These are phyloP conservation scores for Tilletia caries DNA, from an alignment of 1,284 basidiomycete species.

Conservation along the genomic window DNA sequence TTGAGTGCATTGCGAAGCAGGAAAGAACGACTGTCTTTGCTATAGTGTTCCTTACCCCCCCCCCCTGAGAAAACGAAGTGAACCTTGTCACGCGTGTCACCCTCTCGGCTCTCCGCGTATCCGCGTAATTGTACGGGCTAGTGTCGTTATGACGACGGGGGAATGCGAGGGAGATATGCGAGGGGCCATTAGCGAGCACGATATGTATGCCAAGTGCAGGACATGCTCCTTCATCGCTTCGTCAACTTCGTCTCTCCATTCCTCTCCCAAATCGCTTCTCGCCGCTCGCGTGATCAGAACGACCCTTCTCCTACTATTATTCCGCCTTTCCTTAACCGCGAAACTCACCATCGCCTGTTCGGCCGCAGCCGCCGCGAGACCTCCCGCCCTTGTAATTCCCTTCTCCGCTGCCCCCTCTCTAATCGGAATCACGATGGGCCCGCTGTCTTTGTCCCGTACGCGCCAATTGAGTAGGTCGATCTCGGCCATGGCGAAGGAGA, in stretches of 20 bases:
- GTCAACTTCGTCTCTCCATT: constrained; percentile 27
- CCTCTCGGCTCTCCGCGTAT: too few species aligned
- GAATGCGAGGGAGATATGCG: too few species aligned
- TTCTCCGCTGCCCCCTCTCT: background rate
- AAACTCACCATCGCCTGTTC: background rate
- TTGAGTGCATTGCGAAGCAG: too few species aligned
- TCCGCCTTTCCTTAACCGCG: background rate
- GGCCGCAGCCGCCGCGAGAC: background rate
- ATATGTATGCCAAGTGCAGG: constrained; percentile 32
- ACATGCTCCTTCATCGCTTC: constrained; percentile 36
- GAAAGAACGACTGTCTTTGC: too few species aligned
- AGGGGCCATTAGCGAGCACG: too few species aligned
- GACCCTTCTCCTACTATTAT: background rate
- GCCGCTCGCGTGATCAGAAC: constrained; percentile 31
- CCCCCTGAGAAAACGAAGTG: too few species aligned
- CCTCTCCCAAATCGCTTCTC: constrained; percentile 26
- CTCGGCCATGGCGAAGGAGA: constrained; percentile 80
- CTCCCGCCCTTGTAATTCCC: constrained; percentile 7
- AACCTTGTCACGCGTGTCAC: too few species aligned
- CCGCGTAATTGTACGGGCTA: too few species aligned
- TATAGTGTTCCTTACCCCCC: too few species aligned
- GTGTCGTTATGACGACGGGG: too few species aligned
- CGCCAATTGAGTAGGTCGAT: constrained; percentile 68
- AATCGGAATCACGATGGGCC: background rate
- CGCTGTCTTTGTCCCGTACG: constrained; percentile 11